These are phyloP conservation scores for Prunus mongolica DNA, from an alignment of 306 rosid species.

Conservation along the genomic window DNA sequence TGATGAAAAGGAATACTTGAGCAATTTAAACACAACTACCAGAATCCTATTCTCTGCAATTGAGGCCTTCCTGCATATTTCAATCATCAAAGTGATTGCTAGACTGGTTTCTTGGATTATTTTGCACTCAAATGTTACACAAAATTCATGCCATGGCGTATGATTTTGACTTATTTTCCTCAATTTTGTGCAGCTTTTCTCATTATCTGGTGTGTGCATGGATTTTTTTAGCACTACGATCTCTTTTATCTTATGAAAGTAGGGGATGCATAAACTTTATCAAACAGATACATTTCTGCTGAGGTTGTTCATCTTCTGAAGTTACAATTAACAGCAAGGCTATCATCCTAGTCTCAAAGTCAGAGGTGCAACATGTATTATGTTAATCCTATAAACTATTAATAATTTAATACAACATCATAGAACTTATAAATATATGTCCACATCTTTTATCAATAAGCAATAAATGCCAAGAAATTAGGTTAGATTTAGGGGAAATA, in stretches of 20 bases:
- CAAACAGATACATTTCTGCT: background rate
- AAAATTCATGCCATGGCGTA: background rate
- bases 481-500: background rate
- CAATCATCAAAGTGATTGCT: background rate
- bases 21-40: background rate
- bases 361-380: background rate
- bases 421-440: background rate
- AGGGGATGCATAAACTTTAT: background rate
- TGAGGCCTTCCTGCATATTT: background rate
- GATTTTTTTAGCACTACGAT: background rate
- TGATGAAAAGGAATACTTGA: background rate
- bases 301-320: background rate
- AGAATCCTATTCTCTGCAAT: background rate
- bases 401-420: background rate
- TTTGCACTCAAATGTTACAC: background rate
- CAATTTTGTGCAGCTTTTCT: background rate
- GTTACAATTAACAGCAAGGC: background rate
- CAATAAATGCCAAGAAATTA: background rate
- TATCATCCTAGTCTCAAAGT: background rate
- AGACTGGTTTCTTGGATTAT: background rate
- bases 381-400: background rate
- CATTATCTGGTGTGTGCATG: background rate
- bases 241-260: background rate
- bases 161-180: background rate
- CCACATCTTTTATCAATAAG: background rate